A percentile compares a stretch with the other conserved stretches of the same genome.
Evolutionary conservation across 2,329 filamentous ascomycete species (phyloP).

Genomic region (Neonectria magnoliae): DNA sequence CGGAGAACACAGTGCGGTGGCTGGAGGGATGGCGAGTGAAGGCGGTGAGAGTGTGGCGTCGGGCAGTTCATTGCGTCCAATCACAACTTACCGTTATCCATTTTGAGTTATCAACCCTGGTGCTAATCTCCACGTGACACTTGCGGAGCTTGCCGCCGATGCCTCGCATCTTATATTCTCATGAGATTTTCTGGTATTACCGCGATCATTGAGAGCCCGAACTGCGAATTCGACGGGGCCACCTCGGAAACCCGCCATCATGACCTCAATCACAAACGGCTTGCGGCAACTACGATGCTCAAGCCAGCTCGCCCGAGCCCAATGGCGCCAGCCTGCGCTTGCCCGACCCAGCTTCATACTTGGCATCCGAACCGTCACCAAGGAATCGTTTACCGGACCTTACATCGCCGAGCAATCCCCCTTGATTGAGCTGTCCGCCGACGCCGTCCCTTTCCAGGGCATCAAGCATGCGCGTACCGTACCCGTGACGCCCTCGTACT

Average conservation of each 20-base stretch:
- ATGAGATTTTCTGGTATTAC: conserved; percentile 42
- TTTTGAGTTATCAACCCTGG: neutral
- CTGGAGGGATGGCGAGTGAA: conserved; percentile 32
- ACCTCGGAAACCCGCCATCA: conserved; percentile 41
- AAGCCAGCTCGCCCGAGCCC: conserved; percentile 43
- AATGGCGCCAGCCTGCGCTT: conserved; percentile 43
- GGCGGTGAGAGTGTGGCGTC: conserved; percentile 30
- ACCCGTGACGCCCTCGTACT: conserved; percentile 92
- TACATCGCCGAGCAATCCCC: conserved; percentile 24
- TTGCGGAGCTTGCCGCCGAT: conserved; percentile 23
- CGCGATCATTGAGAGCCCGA: conserved; percentile 34
- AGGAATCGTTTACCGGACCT: conserved; percentile 28
- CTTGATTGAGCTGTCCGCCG: conserved; percentile 32
- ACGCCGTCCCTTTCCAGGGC: conserved; percentile 45
- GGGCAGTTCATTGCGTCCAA: neutral
- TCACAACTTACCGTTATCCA: neutral
- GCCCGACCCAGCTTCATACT: conserved; percentile 38
- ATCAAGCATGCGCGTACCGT: conserved; percentile 74
- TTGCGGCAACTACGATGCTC: conserved; percentile 51
- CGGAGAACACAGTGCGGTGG: conserved; percentile 19
- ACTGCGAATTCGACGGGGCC: conserved; percentile 38
- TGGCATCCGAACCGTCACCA: conserved; percentile 43
- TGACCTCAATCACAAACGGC: conserved; percentile 49
- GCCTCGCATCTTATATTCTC: conserved; percentile 27
- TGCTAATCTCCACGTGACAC: conserved; percentile 43